Evolutionary conservation across 805 yeast genomes (phyloP).

Genomic region (Metschnikowia drakensbergensis): DNA sequence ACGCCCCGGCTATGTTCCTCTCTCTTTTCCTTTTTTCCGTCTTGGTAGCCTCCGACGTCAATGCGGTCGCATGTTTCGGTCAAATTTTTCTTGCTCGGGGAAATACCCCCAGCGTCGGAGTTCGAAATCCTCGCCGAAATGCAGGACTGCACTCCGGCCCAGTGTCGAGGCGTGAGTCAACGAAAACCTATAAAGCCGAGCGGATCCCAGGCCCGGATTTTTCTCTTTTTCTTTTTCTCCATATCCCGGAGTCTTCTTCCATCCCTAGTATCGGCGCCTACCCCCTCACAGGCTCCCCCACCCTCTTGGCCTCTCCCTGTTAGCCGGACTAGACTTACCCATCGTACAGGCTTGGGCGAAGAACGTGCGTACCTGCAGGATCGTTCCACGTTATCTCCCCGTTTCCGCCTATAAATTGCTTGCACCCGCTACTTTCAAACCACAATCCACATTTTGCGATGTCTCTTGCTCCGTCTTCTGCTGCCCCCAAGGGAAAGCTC

Average conservation of each 20-base stretch:
- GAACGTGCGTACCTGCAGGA: slow-evolving; percentile 4
- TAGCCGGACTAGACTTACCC: not conserved
- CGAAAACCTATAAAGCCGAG: not conserved
- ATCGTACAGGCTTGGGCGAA: slow-evolving; percentile 1
- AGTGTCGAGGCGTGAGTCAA: not conserved
- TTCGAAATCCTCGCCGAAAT: slow-evolving; percentile 3
- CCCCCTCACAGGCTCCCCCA: not conserved
- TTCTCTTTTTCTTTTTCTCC: not conserved
- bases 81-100: slow-evolving; percentile 3
- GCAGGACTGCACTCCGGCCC: slow-evolving; percentile 1
- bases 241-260: not conserved
- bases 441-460: not conserved
- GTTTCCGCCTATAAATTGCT: slow-evolving; percentile 1
- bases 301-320: not conserved
- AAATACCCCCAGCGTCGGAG: slow-evolving; percentile 7
- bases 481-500: slow-evolving; percentile 20
- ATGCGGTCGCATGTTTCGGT: not conserved
- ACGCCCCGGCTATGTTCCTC: too few relatives aligned
- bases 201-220: not conserved
- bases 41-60: not conserved
- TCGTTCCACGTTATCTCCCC: slow-evolving; percentile 2
- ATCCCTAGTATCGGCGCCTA: too few relatives aligned
- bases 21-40: not conserved
- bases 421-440: not conserved
- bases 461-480: not conserved